Percentiles rank a stretch among this genome's conserved stretches.
Evolutionary conservation across 2,329 filamentous ascomycete genomes (phyloP).

Genomic region (Phaeosphaeria sp.): DNA sequence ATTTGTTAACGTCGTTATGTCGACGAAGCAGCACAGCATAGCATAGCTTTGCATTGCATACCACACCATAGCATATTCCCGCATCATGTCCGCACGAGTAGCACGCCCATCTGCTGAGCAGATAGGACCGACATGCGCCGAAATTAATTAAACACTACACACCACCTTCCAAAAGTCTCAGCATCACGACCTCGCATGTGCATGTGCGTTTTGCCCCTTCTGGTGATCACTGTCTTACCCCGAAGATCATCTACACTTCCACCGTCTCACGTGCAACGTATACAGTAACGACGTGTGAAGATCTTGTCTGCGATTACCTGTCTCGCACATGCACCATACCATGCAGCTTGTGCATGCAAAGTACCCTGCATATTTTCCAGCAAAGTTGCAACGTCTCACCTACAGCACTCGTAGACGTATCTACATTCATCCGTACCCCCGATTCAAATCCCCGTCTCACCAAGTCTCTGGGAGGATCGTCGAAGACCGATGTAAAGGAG

Average conservation of each 20-base stretch:
- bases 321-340: no score
- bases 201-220: background rate
- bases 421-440: background rate
- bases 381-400: background rate
- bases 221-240: background rate
- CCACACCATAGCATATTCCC: conserved; percentile 10
- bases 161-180: background rate
- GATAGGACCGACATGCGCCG: background rate
- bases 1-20: background rate
- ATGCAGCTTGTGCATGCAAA: no score
- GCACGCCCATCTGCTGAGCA: background rate
- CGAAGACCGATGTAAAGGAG: no score
- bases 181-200: background rate
- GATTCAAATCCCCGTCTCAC: background rate
- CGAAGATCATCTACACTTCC: background rate
- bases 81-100: background rate
- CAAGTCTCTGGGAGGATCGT: background rate
- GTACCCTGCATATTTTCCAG: background rate
- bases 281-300: no score
- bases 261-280: no score
- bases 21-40: conserved; percentile 12
- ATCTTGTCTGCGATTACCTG: background rate
- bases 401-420: no score
- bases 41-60: no score
- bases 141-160: background rate